Percentiles rank a stretch among this genome's conserved stretches.
Conservation (phyloP, 805 yeast species). For the Saturnispora saitoi region DNA sequence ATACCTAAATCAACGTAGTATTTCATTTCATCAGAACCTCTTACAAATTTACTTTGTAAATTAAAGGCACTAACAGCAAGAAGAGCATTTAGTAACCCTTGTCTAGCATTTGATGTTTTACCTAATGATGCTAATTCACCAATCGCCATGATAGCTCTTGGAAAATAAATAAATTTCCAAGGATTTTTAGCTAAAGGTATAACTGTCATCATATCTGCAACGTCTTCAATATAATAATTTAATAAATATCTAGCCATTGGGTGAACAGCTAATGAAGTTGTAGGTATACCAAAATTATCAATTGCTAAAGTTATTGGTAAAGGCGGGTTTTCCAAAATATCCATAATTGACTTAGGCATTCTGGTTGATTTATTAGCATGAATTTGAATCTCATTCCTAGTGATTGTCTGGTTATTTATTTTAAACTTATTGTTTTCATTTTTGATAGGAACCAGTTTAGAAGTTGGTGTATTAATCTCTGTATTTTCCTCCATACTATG, state of each 20-base stretch:
- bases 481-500: background rate
- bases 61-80: conserved; percentile 79
- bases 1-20: conserved; percentile 67
- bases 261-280: conserved; percentile 52
- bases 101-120: conserved; percentile 62
- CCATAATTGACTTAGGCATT: conserved; percentile 51
- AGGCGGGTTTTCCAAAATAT: conserved; percentile 35
- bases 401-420: conserved; percentile 12
- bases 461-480: conserved; percentile 5
- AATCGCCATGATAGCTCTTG: conserved; percentile 71
- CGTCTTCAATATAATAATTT: conserved; percentile 63
- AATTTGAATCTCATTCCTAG: conserved; percentile 25
- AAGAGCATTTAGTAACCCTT: conserved; percentile 69
- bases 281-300: conserved; percentile 40
- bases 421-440: conserved; percentile 14
- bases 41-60: conserved; percentile 60
- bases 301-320: conserved; percentile 36
- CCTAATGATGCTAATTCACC: conserved; percentile 77
- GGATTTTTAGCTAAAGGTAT: conserved; percentile 67
- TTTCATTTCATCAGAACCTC: conserved; percentile 59
- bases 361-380: conserved; percentile 30
- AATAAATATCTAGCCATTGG: conserved; percentile 67
- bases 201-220: conserved; percentile 67
- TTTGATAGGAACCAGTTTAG: conserved; percentile 11
- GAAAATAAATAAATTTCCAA: conserved; percentile 82